A percentile compares a stretch with the other conserved stretches of the same genome.
phyloP scores from a whole-genome alignment of 495 filamentous ascomycete genomes.

The Penicillium pulvis region DNA sequence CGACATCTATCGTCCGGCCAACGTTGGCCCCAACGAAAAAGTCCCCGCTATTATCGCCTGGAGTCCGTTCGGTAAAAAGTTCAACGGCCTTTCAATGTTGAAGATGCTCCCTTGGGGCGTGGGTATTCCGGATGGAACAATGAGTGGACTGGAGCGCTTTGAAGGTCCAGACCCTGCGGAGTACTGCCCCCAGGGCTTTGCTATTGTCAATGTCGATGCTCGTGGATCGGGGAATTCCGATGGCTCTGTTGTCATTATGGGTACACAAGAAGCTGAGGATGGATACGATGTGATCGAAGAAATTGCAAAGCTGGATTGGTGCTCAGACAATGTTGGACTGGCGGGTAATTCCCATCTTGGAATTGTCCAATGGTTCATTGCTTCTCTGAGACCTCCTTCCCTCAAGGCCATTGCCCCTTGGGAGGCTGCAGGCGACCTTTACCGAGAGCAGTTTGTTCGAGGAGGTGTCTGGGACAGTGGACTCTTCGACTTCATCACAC shows the following conservation, averaged over 20 bases:
- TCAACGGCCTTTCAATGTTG: constrained; percentile 21
- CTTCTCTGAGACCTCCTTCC: constrained; percentile 37
- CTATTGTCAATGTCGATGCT: constrained; percentile 46
- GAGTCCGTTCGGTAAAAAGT: constrained; percentile 38
- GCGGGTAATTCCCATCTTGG: constrained; percentile 44
- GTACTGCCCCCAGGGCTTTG: constrained; percentile 45
- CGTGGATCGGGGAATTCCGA: constrained; percentile 43
- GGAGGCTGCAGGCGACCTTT: constrained; percentile 49
- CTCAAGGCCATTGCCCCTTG: constrained; percentile 49
- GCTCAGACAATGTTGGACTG: constrained; percentile 47
- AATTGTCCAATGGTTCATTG: constrained; percentile 46
- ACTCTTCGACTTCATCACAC: constrained; percentile 32
- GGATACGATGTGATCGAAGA: constrained; percentile 48
- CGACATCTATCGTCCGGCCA: constrained; percentile 34
- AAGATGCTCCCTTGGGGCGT: constrained; percentile 18
- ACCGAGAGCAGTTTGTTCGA: constrained; percentile 39
- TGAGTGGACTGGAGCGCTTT: constrained; percentile 43
- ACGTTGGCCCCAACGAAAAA: constrained; percentile 9
- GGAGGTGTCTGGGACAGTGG: constrained; percentile 32
- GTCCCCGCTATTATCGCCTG: constrained; percentile 33
- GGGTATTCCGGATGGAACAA: constrained; percentile 23
- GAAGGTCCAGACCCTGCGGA: constrained; percentile 48
- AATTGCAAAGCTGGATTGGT: constrained; percentile 45
- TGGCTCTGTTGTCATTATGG: constrained; percentile 43
- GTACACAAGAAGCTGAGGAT: constrained; percentile 46